These are phyloP conservation scores for Podaxis sp. DNA, from an alignment of 768 basidiomycete genomes.

Conservation along the genomic window DNA sequence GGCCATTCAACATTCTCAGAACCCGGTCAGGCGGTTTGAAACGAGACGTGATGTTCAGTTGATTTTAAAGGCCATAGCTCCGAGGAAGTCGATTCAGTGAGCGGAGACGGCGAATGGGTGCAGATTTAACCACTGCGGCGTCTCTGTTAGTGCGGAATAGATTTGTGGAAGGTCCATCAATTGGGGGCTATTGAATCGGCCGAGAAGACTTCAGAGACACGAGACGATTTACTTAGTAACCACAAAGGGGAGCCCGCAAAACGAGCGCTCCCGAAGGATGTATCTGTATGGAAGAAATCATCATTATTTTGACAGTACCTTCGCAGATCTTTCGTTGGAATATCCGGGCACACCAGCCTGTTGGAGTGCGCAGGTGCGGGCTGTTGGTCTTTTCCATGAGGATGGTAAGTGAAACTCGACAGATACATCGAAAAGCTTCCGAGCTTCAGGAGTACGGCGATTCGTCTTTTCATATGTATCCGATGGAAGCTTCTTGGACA, in stretches of 20 bases:
- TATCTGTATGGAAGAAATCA: not conserved
- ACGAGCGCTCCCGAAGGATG: constrained; percentile 2
- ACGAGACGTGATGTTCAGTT: not conserved
- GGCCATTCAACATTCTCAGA: not conserved
- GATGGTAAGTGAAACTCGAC: constrained; percentile 1
- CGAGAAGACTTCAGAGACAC: not conserved
- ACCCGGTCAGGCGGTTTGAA: not conserved
- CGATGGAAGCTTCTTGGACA: not conserved
- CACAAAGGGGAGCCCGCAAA: constrained; percentile 8
- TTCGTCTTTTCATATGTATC: constrained; percentile 5
- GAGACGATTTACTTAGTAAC: constrained; percentile 2
- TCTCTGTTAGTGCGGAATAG: constrained; percentile 12
- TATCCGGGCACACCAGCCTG: not conserved
- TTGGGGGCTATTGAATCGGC: not conserved
- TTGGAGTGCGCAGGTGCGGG: not conserved
- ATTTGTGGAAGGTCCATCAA: not conserved
- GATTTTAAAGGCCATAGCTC: not conserved
- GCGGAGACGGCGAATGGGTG: not conserved
- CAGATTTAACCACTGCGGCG: not conserved
- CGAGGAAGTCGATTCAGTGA: not conserved
- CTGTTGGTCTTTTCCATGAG: not conserved
- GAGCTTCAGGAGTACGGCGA: not conserved
- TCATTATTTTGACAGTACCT: not conserved
- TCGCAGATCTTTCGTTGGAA: not conserved
- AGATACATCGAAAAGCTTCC: constrained; percentile 3